phyloP scores from a whole-genome alignment of 2,329 filamentous ascomycete species.

The Chaetomium olivaceum region DNA sequence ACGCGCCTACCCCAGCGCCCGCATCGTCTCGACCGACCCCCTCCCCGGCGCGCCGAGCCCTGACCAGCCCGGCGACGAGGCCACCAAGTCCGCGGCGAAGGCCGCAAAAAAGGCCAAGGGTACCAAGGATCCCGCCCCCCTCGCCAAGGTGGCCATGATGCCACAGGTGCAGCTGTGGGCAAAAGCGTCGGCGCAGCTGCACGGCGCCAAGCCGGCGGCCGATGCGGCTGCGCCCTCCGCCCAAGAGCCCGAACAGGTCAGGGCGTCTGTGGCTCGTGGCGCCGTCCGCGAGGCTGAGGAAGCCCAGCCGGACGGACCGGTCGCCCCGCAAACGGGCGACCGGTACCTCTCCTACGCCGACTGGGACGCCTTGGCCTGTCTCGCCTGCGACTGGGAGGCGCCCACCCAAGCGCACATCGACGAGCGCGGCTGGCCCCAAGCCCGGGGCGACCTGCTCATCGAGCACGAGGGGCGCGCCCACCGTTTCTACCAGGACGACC shows the following conservation, averaged over 20 bases:
- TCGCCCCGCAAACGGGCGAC: slow-evolving; percentile 36
- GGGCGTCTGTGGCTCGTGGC: slow-evolving; percentile 1
- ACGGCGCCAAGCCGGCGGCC: slow-evolving; percentile 48
- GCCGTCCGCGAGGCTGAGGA: slow-evolving; percentile 19
- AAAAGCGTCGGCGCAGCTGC: slow-evolving; percentile 67
- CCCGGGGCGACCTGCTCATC: slow-evolving; percentile 34
- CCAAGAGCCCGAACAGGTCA: slow-evolving; percentile 27
- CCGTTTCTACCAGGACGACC: slow-evolving; percentile 48
- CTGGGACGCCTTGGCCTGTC: slow-evolving; percentile 48
- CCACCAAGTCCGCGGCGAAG: slow-evolving; percentile 30
- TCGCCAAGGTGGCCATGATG: slow-evolving; percentile 53
- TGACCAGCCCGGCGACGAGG: slow-evolving; percentile 42
- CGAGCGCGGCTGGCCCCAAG: slow-evolving; percentile 32
- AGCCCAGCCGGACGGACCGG: slow-evolving; percentile 29
- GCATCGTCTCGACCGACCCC: slow-evolving; percentile 57
- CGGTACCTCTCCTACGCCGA: slow-evolving; percentile 62
- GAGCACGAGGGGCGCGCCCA: slow-evolving; percentile 61
- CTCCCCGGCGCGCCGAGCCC: slow-evolving; percentile 39
- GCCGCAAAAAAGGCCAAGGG: slow-evolving; percentile 55
- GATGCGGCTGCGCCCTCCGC: slow-evolving; percentile 30
- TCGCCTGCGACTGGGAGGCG: slow-evolving; percentile 62
- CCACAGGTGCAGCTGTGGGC: slow-evolving; percentile 72
- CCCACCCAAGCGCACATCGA: slow-evolving; percentile 45
- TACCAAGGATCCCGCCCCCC: slow-evolving; percentile 49
- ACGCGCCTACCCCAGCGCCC: slow-evolving; percentile 68